A percentile compares a stretch with the other conserved stretches of the same genome.
These are phyloP conservation scores for Nymphaea thermarum DNA, from an alignment of 164 flowering plant species.

Conservation along the genomic window DNA sequence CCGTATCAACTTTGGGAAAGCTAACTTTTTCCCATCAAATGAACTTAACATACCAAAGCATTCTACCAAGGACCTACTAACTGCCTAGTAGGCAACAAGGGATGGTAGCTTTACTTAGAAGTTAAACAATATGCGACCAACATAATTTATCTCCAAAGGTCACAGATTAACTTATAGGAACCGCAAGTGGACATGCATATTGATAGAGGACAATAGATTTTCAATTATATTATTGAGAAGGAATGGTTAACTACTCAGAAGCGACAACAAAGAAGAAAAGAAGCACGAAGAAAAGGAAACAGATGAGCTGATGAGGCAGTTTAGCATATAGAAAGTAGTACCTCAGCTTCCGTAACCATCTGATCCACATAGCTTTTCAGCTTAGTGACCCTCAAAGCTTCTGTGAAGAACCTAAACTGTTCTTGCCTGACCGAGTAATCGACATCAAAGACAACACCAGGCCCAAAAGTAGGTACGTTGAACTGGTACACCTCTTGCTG, in stretches of 20 bases:
- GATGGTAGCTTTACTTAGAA: background rate
- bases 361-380: conserved; percentile 78
- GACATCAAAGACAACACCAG: conserved; percentile 88
- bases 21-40: no score
- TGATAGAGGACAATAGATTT: no score
- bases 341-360: conserved; percentile 86
- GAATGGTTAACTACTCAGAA: no score
- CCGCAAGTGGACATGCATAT: no score
- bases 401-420: conserved; percentile 88
- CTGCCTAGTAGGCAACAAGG: background rate
- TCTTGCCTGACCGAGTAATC: conserved; percentile 57
- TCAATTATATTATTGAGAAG: no score
- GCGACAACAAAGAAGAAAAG: background rate
- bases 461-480: conserved; percentile 91
- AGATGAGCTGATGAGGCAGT: no score
- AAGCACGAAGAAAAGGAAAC: background rate
- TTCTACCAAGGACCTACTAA: no score
- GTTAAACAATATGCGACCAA: background rate
- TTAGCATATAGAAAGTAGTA: conserved; percentile 4
- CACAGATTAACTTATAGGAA: background rate
- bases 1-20: no score
- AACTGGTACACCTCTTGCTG: conserved; percentile 92
- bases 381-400: conserved; percentile 59
- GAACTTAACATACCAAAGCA: no score
- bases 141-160: background rate